phyloP scores from a whole-genome alignment of 2,329 filamentous ascomycete species.

The Paraphoma sp. region DNA sequence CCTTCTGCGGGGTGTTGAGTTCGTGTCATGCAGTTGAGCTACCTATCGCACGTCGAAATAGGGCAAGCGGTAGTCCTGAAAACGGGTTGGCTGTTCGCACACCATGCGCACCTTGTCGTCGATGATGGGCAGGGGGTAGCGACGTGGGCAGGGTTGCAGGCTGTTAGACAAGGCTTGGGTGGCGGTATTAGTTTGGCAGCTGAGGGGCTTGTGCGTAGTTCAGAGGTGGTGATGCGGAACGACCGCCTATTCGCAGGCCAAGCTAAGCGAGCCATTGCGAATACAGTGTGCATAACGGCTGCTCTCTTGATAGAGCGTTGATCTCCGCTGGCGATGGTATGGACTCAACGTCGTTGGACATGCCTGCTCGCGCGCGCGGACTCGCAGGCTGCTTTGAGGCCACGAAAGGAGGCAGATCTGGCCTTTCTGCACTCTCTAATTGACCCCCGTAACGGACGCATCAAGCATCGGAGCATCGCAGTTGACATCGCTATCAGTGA shows the following conservation, averaged over 20 bases:
- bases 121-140: slow-evolving; percentile 22
- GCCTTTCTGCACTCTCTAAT: neutral
- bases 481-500: neutral
- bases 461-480: neutral
- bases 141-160: slow-evolving; percentile 15
- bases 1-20: slow-evolving; percentile 21
- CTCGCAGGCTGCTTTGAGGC: neutral
- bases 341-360: neutral
- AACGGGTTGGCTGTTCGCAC: slow-evolving; percentile 7
- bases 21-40: slow-evolving; percentile 26
- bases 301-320: slow-evolving; percentile 14
- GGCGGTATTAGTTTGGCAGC: slow-evolving; percentile 21
- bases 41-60: slow-evolving; percentile 8
- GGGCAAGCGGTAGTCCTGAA: slow-evolving; percentile 7
- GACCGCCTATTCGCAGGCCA: slow-evolving; percentile 21
- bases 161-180: slow-evolving; percentile 23
- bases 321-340: slow-evolving; percentile 12
- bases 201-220: slow-evolving; percentile 20
- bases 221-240: slow-evolving; percentile 23
- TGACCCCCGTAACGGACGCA: neutral
- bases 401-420: neutral
- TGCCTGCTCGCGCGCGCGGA: too few relatives aligned
- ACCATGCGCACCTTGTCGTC: slow-evolving; percentile 8
- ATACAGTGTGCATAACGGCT: slow-evolving; percentile 26
- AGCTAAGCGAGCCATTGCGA: slow-evolving; percentile 23